Base-by-base conservation (phyloP, 257 asterid genomes). In the Penstemon davidsonii region DNA sequence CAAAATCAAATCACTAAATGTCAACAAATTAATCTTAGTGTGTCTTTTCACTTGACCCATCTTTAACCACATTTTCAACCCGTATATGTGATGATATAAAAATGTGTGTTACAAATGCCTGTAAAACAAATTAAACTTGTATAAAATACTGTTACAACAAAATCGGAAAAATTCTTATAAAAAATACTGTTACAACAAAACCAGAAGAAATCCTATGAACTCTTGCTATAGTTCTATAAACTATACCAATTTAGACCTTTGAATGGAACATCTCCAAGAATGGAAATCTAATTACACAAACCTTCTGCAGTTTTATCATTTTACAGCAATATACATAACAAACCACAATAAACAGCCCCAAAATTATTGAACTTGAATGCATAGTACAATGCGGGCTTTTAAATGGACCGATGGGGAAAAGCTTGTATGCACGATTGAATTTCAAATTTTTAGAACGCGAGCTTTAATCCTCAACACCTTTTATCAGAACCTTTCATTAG, bases 401-500 rank as follows among this genome's bases (percentile, higher is more conserved):
- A 67, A 54, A 53, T 69, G 50, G 77, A 68, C 72, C 56, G 76
- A 59, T 25, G 62, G 70, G 33, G 69, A 68, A 67, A 55, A 62
- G 56, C 68, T 25, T 25, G 3, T 25, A 1, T 25, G 33, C 33
- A 25, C 33, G 33, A 25, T 0, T 1, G 33, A 25, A 25, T 25
- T 25, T 25, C 33, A 25, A 25, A 25, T 25, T 25, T 25, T 25
- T 25, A 49, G 6, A 49, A 49, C 54, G n/a, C 54, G 15, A 49
- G 18, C 11, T 12, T 49, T 6, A 12, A 49, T 9, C 54, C 54
- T 49, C 52, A 46, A 3, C 68, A 63, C 56, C 47, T 63, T 25
- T 46, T 91, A 39, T 91, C 98, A 1, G 95, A 86, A 57, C 96
- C 96, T 84, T 90, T 89, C 53, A 83, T 88, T 56, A 92, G 89